phyloP scores from a whole-genome alignment of 164 flowering plant species.

The Umbilicus rupestris region DNA sequence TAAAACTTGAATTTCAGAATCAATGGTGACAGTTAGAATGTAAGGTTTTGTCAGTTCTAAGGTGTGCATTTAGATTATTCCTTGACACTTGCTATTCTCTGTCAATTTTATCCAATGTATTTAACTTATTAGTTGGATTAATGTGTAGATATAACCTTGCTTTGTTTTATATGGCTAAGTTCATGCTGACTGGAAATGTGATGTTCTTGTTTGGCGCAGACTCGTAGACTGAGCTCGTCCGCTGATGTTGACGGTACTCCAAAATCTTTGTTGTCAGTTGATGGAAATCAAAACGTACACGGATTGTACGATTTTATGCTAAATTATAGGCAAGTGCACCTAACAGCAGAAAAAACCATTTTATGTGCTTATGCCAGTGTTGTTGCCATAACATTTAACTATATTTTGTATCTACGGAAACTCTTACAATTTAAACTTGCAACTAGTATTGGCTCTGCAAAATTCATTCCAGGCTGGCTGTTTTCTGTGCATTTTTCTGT shows the following conservation, averaged over 20 bases:
- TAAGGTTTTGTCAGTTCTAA: too few species aligned
- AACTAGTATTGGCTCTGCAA: too few species aligned
- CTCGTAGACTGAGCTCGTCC: constrained; percentile 39
- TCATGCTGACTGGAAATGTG: neutral
- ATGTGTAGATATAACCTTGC: too few species aligned
- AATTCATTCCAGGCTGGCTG: too few species aligned
- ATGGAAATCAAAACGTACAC: constrained; percentile 62
- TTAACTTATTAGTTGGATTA: too few species aligned
- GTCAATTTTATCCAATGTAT: too few species aligned
- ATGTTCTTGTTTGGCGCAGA: constrained; percentile 28
- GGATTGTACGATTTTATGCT: constrained; percentile 74
- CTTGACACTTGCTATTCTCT: too few species aligned
- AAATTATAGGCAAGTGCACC: constrained; percentile 63
- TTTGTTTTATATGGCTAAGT: neutral
- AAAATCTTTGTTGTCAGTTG: constrained; percentile 62
- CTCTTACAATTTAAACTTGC: too few species aligned
- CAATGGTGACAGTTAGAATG: too few species aligned
- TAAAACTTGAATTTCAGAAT: too few species aligned
- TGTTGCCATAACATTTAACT: neutral
- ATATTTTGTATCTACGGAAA: too few species aligned
- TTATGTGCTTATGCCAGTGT: neutral
- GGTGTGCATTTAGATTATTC: too few species aligned
- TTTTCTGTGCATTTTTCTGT: neutral
- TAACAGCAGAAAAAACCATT: neutral
- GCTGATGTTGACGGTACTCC: constrained; percentile 68